Base-by-base conservation (phyloP, 106 monocot genomes). In the Allium cepa region DNA sequence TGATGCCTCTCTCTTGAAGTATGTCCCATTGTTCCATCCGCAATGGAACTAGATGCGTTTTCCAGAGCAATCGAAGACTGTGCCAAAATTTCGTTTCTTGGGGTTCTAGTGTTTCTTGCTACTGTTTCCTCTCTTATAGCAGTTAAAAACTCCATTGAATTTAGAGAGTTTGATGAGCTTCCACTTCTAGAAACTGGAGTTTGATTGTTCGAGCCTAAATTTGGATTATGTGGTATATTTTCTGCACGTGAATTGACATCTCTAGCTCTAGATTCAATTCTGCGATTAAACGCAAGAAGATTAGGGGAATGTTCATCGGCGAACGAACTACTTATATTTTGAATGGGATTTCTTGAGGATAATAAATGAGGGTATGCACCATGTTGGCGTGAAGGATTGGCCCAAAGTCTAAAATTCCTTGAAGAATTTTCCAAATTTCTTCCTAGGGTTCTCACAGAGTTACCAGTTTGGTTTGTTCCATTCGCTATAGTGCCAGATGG, bases 341-440 rank as follows among this genome's bases (percentile, higher is more conserved):
- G 62, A 46, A 46, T 67, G 22, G 80, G 57, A 82, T 55, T 78
- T 46, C 62, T 57, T 61, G 62, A 49, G 26, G 80, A 56, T 76
- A 53, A 82, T 68, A 76, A 63, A 70, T 70, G 71, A 78, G 68
- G 62, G 22, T 49, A 64, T 4, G 62, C 64, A 75, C 77, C 77
- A 87, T 53, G 64, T 58, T 70, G 75, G 45, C 45, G 59, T 56
- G 74, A 46, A 61, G 84, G 63, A 60, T 80, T 85, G 12, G 69
- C 74, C 55, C 87, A 82, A 53, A 78, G 68, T 46, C 90, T 56
- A 57, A 83, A 57, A 71, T 78, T 94, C 57, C 94, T 80, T 9
- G 73, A 72, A 14, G 79, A 79, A 53, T 49, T 79, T 64, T 82
- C 94, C 7, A 62, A 68, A 78, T 73, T 71, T 36, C 77, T 66